Evolutionary conservation across 1,139 yeast species (phyloP).

Genomic region (Zygosaccharomyces pseudobailii): DNA sequence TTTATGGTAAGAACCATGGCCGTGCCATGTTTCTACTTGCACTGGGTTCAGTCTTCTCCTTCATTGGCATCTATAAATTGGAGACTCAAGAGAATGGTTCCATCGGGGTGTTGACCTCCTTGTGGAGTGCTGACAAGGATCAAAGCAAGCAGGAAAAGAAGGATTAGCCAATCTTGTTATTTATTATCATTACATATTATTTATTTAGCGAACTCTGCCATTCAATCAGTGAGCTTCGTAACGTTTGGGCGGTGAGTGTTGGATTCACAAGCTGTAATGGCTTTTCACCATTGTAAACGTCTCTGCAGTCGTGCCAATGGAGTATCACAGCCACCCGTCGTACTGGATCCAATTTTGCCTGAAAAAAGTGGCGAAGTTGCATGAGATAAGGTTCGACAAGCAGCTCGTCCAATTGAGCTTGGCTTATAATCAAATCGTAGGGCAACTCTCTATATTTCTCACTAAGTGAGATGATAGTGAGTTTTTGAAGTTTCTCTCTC

Average conservation of each 20-base stretch:
- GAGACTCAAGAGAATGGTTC: conserved; percentile 69
- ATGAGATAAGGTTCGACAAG: conserved; percentile 22
- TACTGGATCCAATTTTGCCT: conserved; percentile 24
- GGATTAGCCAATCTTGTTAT: conserved; percentile 3
- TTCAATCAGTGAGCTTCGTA: neutral
- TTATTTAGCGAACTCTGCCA: neutral
- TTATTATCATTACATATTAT: conserved; percentile 5
- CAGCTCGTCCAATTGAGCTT: conserved; percentile 14
- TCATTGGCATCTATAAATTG: conserved; percentile 62
- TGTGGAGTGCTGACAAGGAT: conserved; percentile 38
- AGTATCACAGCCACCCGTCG: conserved; percentile 12
- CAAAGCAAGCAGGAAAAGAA: conserved; percentile 10
- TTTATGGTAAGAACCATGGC: conserved; percentile 62
- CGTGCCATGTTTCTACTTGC: conserved; percentile 58
- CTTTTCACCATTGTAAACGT: conserved; percentile 27
- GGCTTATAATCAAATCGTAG: conserved; percentile 13
- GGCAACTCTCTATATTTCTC: conserved; percentile 13
- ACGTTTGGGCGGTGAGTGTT: neutral
- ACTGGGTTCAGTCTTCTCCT: conserved; percentile 57
- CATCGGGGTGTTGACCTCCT: conserved; percentile 39
- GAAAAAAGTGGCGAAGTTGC: conserved; percentile 18
- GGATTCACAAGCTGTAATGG: conserved; percentile 12
- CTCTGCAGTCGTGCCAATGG: conserved; percentile 23
- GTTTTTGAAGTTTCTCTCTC: conserved; percentile 21
- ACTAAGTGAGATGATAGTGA: conserved; percentile 22